phyloP scores from a whole-genome alignment of 225 moss, liverwort and hornwort genomes.

The Ulota crispa region DNA sequence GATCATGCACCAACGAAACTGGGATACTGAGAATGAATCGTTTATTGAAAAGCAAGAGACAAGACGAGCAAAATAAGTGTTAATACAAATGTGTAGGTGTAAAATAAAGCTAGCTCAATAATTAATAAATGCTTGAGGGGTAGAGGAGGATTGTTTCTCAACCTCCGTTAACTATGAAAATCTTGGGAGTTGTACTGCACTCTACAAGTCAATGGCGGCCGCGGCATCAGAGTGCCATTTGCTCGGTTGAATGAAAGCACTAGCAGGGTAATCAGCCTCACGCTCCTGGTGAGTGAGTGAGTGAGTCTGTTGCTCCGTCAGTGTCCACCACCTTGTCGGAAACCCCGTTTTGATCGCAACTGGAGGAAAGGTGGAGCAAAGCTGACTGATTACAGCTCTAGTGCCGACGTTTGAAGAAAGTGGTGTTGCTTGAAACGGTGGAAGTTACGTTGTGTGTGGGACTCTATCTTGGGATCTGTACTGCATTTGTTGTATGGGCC shows the following conservation, averaged over 20 bases:
- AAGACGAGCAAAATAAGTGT: background rate
- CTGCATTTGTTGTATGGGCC: conserved; percentile 42
- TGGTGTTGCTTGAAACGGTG: conserved; percentile 27
- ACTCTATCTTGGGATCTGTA: conserved; percentile 64
- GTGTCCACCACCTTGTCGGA: conserved; percentile 22
- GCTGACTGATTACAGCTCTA: conserved; percentile 53
- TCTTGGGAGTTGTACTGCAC: conserved; percentile 52
- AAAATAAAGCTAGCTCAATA: conserved; percentile 15
- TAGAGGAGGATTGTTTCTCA: background rate
- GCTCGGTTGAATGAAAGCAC: conserved; percentile 34
- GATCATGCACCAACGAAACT: background rate
- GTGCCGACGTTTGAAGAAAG: conserved; percentile 32
- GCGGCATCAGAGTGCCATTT: conserved; percentile 27
- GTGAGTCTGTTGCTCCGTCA: conserved; percentile 15
- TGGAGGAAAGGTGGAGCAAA: conserved; percentile 34
- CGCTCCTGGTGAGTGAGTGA: conserved; percentile 22
- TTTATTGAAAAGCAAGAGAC: conserved; percentile 26
- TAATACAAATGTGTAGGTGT: conserved; percentile 13
- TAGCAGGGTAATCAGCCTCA: conserved; percentile 55
- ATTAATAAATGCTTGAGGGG: background rate
- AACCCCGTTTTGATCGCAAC: conserved; percentile 7
- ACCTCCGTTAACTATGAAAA: conserved; percentile 27
- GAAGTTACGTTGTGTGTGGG: conserved; percentile 34
- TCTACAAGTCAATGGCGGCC: conserved; percentile 34
- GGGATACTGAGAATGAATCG: conserved; percentile 9